Evolutionary conservation across 108 stramenopile species (phyloP).

Genomic region (Seminavis robusta): DNA sequence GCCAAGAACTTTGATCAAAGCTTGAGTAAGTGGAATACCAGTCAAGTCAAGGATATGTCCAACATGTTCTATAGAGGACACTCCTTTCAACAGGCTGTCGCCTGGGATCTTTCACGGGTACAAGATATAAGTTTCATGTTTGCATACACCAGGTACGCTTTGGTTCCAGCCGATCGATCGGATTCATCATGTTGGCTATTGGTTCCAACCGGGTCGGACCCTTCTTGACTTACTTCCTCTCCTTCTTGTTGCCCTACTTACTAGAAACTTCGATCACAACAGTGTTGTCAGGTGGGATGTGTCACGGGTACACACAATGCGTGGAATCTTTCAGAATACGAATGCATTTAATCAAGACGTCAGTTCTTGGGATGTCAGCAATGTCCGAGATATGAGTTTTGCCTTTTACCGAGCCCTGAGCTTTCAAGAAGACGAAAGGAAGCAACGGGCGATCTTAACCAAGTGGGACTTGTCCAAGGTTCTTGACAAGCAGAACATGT

Average conservation of each 20-base stretch:
- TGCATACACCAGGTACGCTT: constrained; percentile 13
- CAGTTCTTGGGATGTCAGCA: too few species aligned
- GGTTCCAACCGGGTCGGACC: constrained; percentile 21
- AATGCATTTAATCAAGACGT: too few species aligned
- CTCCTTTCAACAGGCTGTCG: too few species aligned
- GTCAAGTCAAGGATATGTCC: background rate
- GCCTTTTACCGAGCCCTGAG: too few species aligned
- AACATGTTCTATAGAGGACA: too few species aligned
- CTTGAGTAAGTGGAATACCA: constrained; percentile 5
- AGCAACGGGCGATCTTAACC: too few species aligned
- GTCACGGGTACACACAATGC: constrained; percentile 20
- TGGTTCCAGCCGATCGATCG: constrained; percentile 10
- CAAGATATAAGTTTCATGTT: too few species aligned
- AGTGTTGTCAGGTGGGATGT: constrained; percentile 29
- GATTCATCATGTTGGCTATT: constrained; percentile 13
- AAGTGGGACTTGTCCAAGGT: too few species aligned
- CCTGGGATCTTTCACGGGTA: too few species aligned
- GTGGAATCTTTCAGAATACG: constrained; percentile 29
- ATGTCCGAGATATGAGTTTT: too few species aligned
- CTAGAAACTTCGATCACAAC: constrained; percentile 32
- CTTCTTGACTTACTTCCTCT: constrained; percentile 27
- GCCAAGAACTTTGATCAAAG: constrained; percentile 21
- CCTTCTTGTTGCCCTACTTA: constrained; percentile 4
- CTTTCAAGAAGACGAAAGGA: too few species aligned
- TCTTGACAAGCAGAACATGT: too few species aligned